Evolutionary conservation across 495 filamentous ascomycete species (phyloP).

Genomic region (Penicillium paradoxum): DNA sequence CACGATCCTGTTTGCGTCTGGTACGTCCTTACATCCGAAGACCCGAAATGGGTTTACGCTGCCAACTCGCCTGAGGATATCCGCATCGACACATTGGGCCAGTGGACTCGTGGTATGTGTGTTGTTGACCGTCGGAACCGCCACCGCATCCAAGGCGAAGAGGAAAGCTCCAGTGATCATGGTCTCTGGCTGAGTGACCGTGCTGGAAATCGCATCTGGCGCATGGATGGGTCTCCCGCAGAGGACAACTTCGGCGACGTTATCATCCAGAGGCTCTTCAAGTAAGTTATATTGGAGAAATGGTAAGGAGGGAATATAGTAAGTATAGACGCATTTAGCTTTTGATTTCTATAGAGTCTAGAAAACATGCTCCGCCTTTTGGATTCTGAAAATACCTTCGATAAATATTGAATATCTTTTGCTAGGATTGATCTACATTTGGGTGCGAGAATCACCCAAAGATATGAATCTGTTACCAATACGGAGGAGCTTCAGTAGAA

Average conservation of each 20-base stretch:
- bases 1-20: conserved; percentile 89
- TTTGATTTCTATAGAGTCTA: not conserved
- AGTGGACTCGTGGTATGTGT: conserved; percentile 93
- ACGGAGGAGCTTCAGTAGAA: not conserved
- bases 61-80: conserved; percentile 58
- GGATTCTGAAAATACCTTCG: not conserved
- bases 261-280: conserved; percentile 43
- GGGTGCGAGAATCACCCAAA: not conserved
- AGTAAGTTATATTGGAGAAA: not conserved
- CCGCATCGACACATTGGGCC: conserved; percentile 77
- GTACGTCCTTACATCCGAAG: conserved; percentile 64
- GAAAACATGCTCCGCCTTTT: not conserved
- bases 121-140: conserved; percentile 68
- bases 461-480: not conserved
- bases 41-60: conserved; percentile 40
- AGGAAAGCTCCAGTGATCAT: conserved; percentile 57
- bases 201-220: conserved; percentile 72
- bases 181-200: conserved; percentile 65
- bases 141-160: conserved; percentile 54
- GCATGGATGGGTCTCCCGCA: conserved; percentile 51
- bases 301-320: not conserved
- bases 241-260: conserved; percentile 39
- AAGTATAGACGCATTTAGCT: conserved; percentile 4
- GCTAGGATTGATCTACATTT: not conserved
- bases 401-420: not conserved